A percentile compares a stretch with the other conserved stretches of the same genome.
phyloP scores from a whole-genome alignment of 805 yeast species.

The Kodamaea laetipori region DNA sequence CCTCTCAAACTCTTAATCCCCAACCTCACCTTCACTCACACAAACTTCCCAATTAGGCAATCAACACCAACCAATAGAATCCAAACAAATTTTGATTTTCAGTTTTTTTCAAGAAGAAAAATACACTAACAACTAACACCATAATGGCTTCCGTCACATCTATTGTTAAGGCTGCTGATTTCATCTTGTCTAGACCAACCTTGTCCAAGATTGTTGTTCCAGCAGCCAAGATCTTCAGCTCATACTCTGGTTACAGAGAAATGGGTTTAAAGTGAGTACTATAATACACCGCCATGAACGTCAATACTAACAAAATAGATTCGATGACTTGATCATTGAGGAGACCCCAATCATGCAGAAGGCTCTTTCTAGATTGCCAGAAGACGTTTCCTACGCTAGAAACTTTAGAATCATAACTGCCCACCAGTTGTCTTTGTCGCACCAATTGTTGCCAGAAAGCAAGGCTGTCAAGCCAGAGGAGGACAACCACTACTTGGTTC shows the following conservation, averaged over 20 bases:
- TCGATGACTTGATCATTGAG: constrained; percentile 85
- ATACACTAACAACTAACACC: not conserved
- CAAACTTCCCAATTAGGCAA: constrained; percentile 26
- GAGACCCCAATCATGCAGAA: constrained; percentile 85
- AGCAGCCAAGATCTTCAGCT: constrained; percentile 69
- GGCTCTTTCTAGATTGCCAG: constrained; percentile 86
- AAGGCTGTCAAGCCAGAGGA: constrained; percentile 80
- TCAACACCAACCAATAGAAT: constrained; percentile 32
- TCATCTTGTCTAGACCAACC: constrained; percentile 76
- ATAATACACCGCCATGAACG: not conserved
- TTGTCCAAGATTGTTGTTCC: constrained; percentile 79
- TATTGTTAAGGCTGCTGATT: constrained; percentile 73
- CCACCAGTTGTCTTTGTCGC: constrained; percentile 81
- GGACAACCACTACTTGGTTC: constrained; percentile 79
- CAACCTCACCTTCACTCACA: no score
- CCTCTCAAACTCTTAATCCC: no score
- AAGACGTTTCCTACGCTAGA: constrained; percentile 83
- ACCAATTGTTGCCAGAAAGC: constrained; percentile 78
- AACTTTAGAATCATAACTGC: constrained; percentile 91
- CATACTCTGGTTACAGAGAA: constrained; percentile 89
- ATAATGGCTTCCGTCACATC: constrained; percentile 64
- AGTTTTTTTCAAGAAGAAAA: constrained; percentile 12
- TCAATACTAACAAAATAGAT: constrained; percentile 41
- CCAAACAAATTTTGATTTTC: constrained; percentile 21
- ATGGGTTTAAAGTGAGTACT: constrained; percentile 69